Evolutionary conservation across 352 stramenopile species (phyloP).

Genomic region (Phytophthora citrophthora): DNA sequence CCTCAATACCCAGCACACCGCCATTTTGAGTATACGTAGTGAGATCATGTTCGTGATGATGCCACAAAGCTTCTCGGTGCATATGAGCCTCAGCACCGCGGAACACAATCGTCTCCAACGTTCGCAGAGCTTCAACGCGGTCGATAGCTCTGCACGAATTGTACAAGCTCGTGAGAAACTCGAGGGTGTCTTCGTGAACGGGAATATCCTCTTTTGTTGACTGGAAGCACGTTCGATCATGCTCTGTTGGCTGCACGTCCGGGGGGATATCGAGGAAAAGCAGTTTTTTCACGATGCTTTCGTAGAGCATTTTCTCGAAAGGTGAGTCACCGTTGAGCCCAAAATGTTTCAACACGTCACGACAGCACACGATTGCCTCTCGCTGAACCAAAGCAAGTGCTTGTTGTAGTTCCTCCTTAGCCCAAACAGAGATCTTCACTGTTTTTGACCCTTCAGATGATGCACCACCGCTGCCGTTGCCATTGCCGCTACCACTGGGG

Average conservation of each 20-base stretch:
- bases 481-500: conserved; percentile 11
- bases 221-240: conserved; percentile 86
- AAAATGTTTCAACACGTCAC: conserved; percentile 76
- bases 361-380: conserved; percentile 73
- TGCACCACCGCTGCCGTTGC: conserved; percentile 8
- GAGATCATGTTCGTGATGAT: conserved; percentile 59
- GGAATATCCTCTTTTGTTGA: conserved; percentile 86
- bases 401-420: conserved; percentile 86
- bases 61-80: conserved; percentile 76
- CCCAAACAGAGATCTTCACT: conserved; percentile 72
- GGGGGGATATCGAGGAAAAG: conserved; percentile 83
- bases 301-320: conserved; percentile 83
- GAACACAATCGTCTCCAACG: conserved; percentile 79
- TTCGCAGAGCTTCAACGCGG: conserved; percentile 73
- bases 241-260: conserved; percentile 85
- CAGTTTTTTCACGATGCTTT: conserved; percentile 81
- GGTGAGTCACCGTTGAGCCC: conserved; percentile 64
- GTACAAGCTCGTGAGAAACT: conserved; percentile 62
- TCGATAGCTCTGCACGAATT: conserved; percentile 66
- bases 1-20: conserved; percentile 73
- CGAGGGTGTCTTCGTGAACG: conserved; percentile 75
- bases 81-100: conserved; percentile 81
- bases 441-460: conserved; percentile 47
- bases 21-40: conserved; percentile 58
- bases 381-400: conserved; percentile 77